Conservation (phyloP, 2,329 filamentous ascomycete species). For the Trichoderma polysporum region DNA sequence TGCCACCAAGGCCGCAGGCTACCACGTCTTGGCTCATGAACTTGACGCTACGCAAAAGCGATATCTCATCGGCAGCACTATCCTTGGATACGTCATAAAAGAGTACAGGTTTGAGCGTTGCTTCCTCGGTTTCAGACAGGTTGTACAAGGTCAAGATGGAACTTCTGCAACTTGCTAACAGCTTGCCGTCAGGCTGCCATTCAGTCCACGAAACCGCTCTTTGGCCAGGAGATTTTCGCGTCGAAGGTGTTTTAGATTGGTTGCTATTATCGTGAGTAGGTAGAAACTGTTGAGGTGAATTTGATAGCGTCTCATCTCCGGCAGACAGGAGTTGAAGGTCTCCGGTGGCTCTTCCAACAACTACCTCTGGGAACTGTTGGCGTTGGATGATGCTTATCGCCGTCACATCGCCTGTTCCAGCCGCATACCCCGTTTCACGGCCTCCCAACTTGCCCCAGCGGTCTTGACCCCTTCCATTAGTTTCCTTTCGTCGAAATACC, state of each 20-base stretch:
- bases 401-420: slow-evolving; percentile 52
- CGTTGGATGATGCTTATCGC: slow-evolving; percentile 46
- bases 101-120: slow-evolving; percentile 25
- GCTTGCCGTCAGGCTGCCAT: slow-evolving; percentile 32
- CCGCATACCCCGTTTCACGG: slow-evolving; percentile 37
- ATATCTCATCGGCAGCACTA: slow-evolving; percentile 25
- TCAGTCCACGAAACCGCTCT: slow-evolving; percentile 36
- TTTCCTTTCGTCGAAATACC: slow-evolving; percentile 42
- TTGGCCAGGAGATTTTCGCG: slow-evolving; percentile 15
- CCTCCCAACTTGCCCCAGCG: slow-evolving; percentile 44
- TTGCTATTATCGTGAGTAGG: slow-evolving; percentile 15
- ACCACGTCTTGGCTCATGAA: slow-evolving; percentile 48
- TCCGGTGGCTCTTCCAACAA: slow-evolving; percentile 53
- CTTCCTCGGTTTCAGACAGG: slow-evolving; percentile 23
- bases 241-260: slow-evolving; percentile 17
- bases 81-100: slow-evolving; percentile 31
- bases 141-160: slow-evolving; percentile 34
- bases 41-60: slow-evolving; percentile 38
- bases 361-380: slow-evolving; percentile 34
- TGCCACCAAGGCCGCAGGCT: slow-evolving; percentile 47
- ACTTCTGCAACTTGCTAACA: slow-evolving; percentile 35
- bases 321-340: slow-evolving; percentile 46
- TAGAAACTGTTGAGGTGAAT: slow-evolving; percentile 28
- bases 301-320: slow-evolving; percentile 31
- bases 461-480: slow-evolving; percentile 25